A percentile compares a stretch with the other conserved stretches of the same genome.
Conservation (phyloP, 495 filamentous ascomycete genomes). For the Podospora conica region DNA sequence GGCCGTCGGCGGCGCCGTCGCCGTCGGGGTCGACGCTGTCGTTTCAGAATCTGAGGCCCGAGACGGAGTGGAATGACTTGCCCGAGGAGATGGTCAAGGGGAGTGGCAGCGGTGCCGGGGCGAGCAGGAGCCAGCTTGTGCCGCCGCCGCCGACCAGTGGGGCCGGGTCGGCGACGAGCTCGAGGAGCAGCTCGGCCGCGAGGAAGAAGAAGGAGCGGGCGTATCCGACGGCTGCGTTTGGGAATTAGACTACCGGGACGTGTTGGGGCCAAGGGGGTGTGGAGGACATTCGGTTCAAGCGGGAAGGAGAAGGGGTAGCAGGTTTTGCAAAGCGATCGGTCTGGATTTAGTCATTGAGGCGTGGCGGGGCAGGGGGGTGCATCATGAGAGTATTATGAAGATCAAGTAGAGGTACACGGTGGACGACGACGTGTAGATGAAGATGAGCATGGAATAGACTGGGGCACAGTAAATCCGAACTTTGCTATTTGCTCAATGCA, state of each 20-base stretch:
- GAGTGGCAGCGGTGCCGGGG: not conserved
- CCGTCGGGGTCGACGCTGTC: constrained; percentile 31
- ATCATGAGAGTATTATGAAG: not conserved
- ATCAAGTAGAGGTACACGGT: not conserved
- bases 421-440: not conserved
- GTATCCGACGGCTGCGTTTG: constrained; percentile 49
- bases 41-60: constrained; percentile 46
- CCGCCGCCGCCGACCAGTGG: constrained; percentile 5
- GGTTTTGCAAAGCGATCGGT: not conserved
- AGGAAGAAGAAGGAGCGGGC: constrained; percentile 45
- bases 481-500: not conserved
- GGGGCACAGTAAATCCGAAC: not conserved
- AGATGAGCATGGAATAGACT: not conserved
- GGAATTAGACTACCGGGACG: constrained; percentile 15
- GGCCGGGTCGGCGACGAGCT: constrained; percentile 38
- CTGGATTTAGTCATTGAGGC: not conserved
- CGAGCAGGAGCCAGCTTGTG: constrained; percentile 3
- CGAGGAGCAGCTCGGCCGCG: constrained; percentile 40
- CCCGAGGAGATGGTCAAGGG: constrained; percentile 44
- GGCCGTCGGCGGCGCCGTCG: constrained; percentile 13
- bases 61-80: constrained; percentile 53
- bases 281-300: not conserved
- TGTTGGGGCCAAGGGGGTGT: not conserved
- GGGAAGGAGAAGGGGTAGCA: not conserved
- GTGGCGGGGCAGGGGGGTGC: not conserved